phyloP scores from a whole-genome alignment of 345 rosid genomes.

The Salix arbutifolia region DNA sequence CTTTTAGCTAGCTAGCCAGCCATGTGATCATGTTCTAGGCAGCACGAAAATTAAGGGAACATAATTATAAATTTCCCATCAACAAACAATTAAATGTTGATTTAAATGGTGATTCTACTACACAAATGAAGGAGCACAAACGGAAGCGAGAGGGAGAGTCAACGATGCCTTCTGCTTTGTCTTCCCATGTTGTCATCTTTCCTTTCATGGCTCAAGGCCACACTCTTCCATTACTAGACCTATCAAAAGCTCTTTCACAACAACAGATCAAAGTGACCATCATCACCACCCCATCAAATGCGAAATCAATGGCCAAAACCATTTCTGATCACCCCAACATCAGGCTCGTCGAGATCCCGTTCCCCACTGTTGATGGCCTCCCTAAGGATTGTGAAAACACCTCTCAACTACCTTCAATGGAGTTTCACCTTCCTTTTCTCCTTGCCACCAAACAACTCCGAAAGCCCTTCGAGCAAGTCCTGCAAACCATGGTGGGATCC shows the following conservation, averaged over 20 bases:
- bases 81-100: too few relatives aligned
- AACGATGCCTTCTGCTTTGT: background rate
- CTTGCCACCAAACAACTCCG: slow-evolving; percentile 15
- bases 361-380: slow-evolving; percentile 10
- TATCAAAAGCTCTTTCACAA: slow-evolving; percentile 42
- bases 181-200: slow-evolving; percentile 26
- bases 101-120: too few relatives aligned
- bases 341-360: slow-evolving; percentile 11
- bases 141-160: background rate
- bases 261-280: slow-evolving; percentile 39
- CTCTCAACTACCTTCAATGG: slow-evolving; percentile 15
- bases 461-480: slow-evolving; percentile 4
- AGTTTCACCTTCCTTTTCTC: slow-evolving; percentile 12
- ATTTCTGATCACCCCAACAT: background rate
- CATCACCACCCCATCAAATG: slow-evolving; percentile 40
- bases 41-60: too few relatives aligned
- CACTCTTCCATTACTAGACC: slow-evolving; percentile 49
- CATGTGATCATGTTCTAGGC: too few relatives aligned
- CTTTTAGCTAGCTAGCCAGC: too few relatives aligned
- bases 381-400: slow-evolving; percentile 21
- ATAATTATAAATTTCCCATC: too few relatives aligned
- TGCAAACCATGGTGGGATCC: background rate
- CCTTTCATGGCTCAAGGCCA: slow-evolving; percentile 69
- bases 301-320: slow-evolving; percentile 1
- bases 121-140: background rate